A percentile compares a stretch with the other conserved stretches of the same genome.
Conservation (phyloP, 2,329 filamentous ascomycete genomes). For the Fusarium guadeloupense region DNA sequence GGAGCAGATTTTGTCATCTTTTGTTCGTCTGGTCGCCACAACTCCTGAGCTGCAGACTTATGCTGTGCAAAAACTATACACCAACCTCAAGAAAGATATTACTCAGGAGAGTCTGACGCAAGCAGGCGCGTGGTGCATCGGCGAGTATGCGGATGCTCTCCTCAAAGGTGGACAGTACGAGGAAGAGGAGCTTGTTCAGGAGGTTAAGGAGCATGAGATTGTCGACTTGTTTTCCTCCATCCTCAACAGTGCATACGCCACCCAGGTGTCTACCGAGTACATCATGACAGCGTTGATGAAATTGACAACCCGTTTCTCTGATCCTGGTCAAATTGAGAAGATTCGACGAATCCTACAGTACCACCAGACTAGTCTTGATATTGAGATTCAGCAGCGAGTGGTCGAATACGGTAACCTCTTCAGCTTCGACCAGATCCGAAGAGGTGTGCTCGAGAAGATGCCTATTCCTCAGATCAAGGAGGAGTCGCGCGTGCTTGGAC, state of each 20-base stretch:
- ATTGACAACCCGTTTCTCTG: constrained; percentile 85
- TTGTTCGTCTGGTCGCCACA: constrained; percentile 93
- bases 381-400: constrained; percentile 95
- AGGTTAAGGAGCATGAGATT: constrained; percentile 87
- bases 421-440: constrained; percentile 83
- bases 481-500: constrained; percentile 88
- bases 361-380: constrained; percentile 87
- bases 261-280: constrained; percentile 91
- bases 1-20: constrained; percentile 96
- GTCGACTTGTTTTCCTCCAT: constrained; percentile 93
- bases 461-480: constrained; percentile 96
- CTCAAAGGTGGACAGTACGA: constrained; percentile 90
- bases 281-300: constrained; percentile 96
- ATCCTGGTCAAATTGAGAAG: constrained; percentile 85
- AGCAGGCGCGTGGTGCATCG: constrained; percentile 95
- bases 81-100: constrained; percentile 92
- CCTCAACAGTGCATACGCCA: constrained; percentile 92
- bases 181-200: constrained; percentile 85
- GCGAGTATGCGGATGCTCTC: constrained; percentile 94
- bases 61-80: constrained; percentile 93
- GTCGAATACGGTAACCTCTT: constrained; percentile 98
- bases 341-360: constrained; percentile 79
- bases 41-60: constrained; percentile 96
- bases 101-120: constrained; percentile 96
- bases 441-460: constrained; percentile 96